These are phyloP conservation scores for Mycena vulgaris DNA, from an alignment of 768 basidiomycete species.

Conservation along the genomic window DNA sequence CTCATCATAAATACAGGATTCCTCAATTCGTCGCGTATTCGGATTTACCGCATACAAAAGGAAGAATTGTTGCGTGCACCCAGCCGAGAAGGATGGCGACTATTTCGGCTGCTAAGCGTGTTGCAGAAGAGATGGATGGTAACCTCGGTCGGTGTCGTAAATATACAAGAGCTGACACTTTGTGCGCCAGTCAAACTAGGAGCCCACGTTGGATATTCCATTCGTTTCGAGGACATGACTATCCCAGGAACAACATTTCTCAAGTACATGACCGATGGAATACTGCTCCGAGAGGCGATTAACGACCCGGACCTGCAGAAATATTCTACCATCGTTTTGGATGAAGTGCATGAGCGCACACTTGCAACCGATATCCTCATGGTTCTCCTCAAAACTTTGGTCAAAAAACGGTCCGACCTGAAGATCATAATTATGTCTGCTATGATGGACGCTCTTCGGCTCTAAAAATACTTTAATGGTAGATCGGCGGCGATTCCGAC, in stretches of 20 bases:
- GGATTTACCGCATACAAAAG: constrained; percentile 90
- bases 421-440: constrained; percentile 20
- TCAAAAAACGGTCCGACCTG: constrained; percentile 59
- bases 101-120: constrained; percentile 97
- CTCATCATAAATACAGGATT: constrained; percentile 68
- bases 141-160: constrained; percentile 43
- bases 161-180: background rate
- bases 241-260: constrained; percentile 91
- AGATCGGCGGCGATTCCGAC: constrained; percentile 62
- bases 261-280: constrained; percentile 99
- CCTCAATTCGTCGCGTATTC: constrained; percentile 96
- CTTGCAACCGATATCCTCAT: constrained; percentile 98
- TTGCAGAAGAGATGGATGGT: constrained; percentile 99
- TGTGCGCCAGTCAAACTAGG: constrained; percentile 84
- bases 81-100: constrained; percentile 96
- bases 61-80: constrained; percentile 95
- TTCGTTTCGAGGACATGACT: constrained; percentile 98
- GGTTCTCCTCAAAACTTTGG: constrained; percentile 91
- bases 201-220: constrained; percentile 95
- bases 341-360: constrained; percentile 98
- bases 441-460: background rate
- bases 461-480: background rate
- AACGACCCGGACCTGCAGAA: constrained; percentile 89
- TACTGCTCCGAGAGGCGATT: constrained; percentile 97
- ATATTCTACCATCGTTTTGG: constrained; percentile 98